Evolutionary conservation across 2,329 filamentous ascomycete genomes (phyloP).

Genomic region (Pseudogymnoascus sp.): DNA sequence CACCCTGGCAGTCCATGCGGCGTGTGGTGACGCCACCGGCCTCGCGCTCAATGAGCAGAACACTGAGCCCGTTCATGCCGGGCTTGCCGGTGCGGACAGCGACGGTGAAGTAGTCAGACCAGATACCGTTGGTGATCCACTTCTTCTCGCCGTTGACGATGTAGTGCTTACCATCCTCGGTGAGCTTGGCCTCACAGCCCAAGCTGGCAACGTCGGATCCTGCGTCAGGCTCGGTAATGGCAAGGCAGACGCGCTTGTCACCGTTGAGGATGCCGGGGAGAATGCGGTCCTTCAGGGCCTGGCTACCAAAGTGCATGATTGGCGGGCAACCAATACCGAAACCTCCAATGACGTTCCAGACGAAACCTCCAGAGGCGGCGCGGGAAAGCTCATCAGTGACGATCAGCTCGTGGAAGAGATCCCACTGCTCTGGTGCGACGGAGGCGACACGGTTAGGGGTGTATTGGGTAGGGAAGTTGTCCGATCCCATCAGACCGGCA

Average conservation of each 20-base stretch:
- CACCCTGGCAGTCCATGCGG: conserved; percentile 97
- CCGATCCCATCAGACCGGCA: conserved; percentile 77
- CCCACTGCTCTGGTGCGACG: conserved; percentile 84
- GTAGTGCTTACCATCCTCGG: conserved; percentile 94
- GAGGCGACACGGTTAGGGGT: conserved; percentile 63
- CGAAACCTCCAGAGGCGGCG: conserved; percentile 79
- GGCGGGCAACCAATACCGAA: conserved; percentile 93
- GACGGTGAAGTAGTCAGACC: conserved; percentile 95
- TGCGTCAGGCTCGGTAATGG: conserved; percentile 94
- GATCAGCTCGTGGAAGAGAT: conserved; percentile 96
- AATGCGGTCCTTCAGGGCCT: conserved; percentile 76
- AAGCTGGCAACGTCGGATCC: conserved; percentile 93
- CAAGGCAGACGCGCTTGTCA: conserved; percentile 94
- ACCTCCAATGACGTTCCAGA: conserved; percentile 96
- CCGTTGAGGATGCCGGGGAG: conserved; percentile 80
- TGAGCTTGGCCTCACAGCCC: conserved; percentile 90
- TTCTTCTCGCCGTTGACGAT: conserved; percentile 99
- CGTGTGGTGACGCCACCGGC: conserved; percentile 81
- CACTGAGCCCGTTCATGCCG: conserved; percentile 87
- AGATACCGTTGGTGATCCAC: conserved; percentile 98
- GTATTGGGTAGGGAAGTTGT: conserved; percentile 67
- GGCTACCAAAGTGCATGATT: conserved; percentile 83
- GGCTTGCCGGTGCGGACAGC: conserved; percentile 81
- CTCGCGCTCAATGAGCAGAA: conserved; percentile 84
- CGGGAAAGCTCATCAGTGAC: conserved; percentile 91